Evolutionary conservation across 768 basidiomycete genomes (phyloP), one percentile per base, ranked within the genome.

Genomic region (Mycena galopus): DNA sequence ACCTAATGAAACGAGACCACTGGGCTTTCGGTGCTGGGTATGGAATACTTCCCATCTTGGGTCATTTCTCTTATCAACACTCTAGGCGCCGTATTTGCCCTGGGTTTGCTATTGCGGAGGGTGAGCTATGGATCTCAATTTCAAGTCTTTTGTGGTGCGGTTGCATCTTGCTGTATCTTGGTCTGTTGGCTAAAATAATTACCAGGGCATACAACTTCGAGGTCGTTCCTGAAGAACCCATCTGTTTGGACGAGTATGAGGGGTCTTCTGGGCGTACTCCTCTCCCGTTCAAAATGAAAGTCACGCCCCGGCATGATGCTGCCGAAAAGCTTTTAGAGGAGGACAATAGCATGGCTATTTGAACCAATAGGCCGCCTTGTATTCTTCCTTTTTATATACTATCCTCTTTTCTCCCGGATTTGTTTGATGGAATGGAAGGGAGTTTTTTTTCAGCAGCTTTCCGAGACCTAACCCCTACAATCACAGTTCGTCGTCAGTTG

Each of bases 1-100:
- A 83, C 67, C 75, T 79, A 6, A 75, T 77, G 76, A 73, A 80
- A 33, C 71, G 83, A 29, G 83, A 84, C 70, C 82, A 84, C 64
- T 84, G 82, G 82, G 69, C 78, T 16, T 84, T 84, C 65, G 83
- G 83, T 14, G 82, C 80, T 2, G 83, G 83, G 82, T 83, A 61
- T 10, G 82, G n/a, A 50, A 50, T 50, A 44, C 59, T 35, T 39
- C 51, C 27, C n/a, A 27, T 66, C 60, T 56, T 57, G 55, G 12
- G n/a, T 37, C 19, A 67, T 44, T 35, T 44, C 50, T 30, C 1
- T 47, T 39, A 55, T 37, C 23, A 57, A 50, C 19, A 50, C 65
- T 51, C 23, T 51, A 80, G 80, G 2, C 79, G 81, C 10, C 76
- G 81, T 10, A 76, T 83, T 67, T 83, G 82, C 63, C 83, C 82